These are phyloP conservation scores for Globisporangium solare DNA, from an alignment of 352 stramenopile genomes.

Conservation along the genomic window DNA sequence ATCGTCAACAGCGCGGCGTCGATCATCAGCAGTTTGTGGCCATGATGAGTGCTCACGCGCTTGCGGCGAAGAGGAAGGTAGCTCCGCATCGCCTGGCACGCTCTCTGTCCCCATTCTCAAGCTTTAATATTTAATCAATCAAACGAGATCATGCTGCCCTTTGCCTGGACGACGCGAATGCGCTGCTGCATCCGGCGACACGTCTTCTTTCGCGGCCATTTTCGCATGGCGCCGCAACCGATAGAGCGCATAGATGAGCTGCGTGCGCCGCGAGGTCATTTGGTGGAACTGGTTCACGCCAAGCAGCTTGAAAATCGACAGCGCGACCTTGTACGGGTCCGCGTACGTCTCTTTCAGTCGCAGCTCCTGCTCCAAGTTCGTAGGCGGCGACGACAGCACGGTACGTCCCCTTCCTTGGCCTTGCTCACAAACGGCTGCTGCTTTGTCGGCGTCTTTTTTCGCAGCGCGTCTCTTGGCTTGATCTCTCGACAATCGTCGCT, in stretches of 20 bases:
- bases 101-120: background rate
- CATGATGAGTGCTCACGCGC: slow-evolving; percentile 24
- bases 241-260: slow-evolving; percentile 61
- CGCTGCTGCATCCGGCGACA: background rate
- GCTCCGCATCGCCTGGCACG: background rate
- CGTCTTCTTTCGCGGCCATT: slow-evolving; percentile 3
- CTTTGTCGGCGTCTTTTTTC: background rate
- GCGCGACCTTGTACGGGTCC: slow-evolving; percentile 71
- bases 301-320: slow-evolving; percentile 68
- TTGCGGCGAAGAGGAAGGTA: background rate
- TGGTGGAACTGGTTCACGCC: slow-evolving; percentile 65
- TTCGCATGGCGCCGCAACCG: slow-evolving; percentile 45
- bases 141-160: slow-evolving; percentile 13
- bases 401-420: slow-evolving; percentile 13
- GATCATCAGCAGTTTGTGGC: slow-evolving; percentile 74
- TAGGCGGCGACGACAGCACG: slow-evolving; percentile 28
- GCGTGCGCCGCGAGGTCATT: slow-evolving; percentile 53
- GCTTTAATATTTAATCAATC: slow-evolving; percentile 17
- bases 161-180: slow-evolving; percentile 5
- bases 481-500: slow-evolving; percentile 26
- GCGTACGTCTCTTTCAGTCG: slow-evolving; percentile 40
- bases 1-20: slow-evolving; percentile 70
- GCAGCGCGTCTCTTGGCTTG: background rate
- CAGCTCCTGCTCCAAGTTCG: slow-evolving; percentile 36
- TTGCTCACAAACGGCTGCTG: background rate